Evolutionary conservation across 192 early-diverging fungal species (phyloP).

Genomic region (Linnemannia exigua): DNA sequence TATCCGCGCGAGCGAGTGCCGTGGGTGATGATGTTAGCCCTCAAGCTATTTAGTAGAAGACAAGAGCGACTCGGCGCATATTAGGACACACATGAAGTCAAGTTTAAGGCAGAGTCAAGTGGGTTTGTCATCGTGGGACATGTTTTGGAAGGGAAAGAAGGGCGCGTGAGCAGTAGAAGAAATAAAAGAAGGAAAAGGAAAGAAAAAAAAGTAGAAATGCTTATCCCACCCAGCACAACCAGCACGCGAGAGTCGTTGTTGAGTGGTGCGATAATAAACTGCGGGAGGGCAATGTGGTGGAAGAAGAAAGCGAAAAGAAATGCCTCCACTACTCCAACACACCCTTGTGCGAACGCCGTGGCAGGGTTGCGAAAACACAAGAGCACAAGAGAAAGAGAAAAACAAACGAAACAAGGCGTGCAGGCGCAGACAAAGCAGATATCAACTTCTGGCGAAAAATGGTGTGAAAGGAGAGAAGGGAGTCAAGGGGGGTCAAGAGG

Average conservation of each 20-base stretch:
- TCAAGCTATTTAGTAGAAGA: slow-evolving; percentile 60
- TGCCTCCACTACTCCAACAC: slow-evolving; percentile 2
- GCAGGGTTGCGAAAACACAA: background rate
- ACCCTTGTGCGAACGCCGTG: background rate
- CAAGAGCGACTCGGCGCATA: background rate
- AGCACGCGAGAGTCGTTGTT: background rate
- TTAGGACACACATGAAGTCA: background rate
- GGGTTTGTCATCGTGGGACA: slow-evolving; percentile 1
- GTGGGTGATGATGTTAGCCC: slow-evolving; percentile 87
- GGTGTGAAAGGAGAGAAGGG: too few relatives aligned
- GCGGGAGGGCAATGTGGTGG: background rate
- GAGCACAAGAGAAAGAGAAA: background rate
- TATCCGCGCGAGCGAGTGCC: slow-evolving; percentile 90
- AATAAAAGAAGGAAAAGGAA: slow-evolving; percentile 7
- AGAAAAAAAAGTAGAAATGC: background rate
- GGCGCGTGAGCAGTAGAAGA: background rate
- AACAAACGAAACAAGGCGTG: background rate
- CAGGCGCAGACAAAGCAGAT: too few relatives aligned
- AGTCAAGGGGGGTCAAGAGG: too few relatives aligned
- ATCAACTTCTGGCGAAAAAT: too few relatives aligned
- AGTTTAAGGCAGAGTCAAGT: background rate
- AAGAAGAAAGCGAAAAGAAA: slow-evolving; percentile 1
- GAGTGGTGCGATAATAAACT: background rate
- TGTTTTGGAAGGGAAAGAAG: background rate
- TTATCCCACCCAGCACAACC: slow-evolving; percentile 2